Evolutionary conservation across 345 rosid species (phyloP).

Genomic region (Lumnitzera littorea): DNA sequence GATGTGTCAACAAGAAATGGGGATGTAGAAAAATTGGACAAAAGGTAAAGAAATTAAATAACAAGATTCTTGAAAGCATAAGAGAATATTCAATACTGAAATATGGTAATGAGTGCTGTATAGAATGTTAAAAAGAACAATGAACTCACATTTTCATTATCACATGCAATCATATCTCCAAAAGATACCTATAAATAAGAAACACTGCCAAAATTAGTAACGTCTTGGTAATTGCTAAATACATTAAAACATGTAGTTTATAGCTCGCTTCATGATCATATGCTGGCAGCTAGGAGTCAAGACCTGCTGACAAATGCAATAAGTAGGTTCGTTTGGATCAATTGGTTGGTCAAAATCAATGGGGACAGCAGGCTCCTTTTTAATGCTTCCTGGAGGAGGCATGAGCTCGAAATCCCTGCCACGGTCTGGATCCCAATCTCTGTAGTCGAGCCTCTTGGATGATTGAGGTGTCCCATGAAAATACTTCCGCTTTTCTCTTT

Average conservation of each 20-base stretch:
- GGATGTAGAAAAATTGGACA: neutral
- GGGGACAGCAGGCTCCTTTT: slow-evolving; percentile 50
- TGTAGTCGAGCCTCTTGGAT: slow-evolving; percentile 64
- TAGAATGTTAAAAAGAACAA: slow-evolving; percentile 3
- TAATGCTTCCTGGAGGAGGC: slow-evolving; percentile 97
- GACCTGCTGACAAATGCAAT: slow-evolving; percentile 99
- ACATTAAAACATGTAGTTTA: too few species aligned
- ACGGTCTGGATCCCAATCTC: slow-evolving; percentile 47
- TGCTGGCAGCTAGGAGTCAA: slow-evolving; percentile 5
- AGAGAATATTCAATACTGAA: neutral
- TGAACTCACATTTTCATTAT: slow-evolving; percentile 82
- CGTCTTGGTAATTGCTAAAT: neutral
- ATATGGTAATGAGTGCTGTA: neutral
- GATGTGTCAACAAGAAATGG: neutral
- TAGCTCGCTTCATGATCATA: too few species aligned
- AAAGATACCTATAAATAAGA: slow-evolving; percentile 64
- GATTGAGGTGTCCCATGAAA: slow-evolving; percentile 66
- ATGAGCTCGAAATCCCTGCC: slow-evolving; percentile 94
- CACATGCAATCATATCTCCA: slow-evolving; percentile 99
- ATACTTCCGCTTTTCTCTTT: slow-evolving; percentile 65
- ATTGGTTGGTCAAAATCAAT: slow-evolving; percentile 79
- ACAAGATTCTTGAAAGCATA: neutral
- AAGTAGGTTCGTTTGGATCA: slow-evolving; percentile 97
- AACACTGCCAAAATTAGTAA: slow-evolving; percentile 6
- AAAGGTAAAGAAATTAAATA: neutral